These are phyloP conservation scores for Taxillus chinensis DNA, from an alignment of 164 flowering plant species.

Conservation along the genomic window DNA sequence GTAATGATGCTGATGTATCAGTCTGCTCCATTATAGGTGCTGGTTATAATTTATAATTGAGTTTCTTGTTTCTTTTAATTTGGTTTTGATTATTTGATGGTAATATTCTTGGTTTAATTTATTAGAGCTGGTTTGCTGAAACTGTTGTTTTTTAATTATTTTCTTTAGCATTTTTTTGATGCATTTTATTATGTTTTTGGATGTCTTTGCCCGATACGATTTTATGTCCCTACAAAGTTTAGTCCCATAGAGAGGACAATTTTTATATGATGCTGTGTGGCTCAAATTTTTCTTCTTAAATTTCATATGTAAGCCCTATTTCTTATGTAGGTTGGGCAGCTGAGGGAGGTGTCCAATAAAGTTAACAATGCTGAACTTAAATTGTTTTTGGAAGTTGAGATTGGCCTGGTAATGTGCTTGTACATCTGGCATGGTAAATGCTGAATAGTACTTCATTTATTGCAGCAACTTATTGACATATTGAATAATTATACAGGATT, in stretches of 20 bases:
- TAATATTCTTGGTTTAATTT: too few species aligned
- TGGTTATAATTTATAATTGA: too few species aligned
- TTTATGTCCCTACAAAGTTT: too few species aligned
- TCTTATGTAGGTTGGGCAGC: slow-evolving; percentile 54
- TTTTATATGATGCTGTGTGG: too few species aligned
- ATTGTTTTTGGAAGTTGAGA: slow-evolving; percentile 64
- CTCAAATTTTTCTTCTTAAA: too few species aligned
- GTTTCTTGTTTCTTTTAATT: too few species aligned
- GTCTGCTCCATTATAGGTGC: too few species aligned
- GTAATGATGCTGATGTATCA: too few species aligned
- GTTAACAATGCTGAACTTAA: slow-evolving; percentile 56
- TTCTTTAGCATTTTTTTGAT: neutral
- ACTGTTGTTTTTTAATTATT: neutral
- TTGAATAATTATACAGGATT: slow-evolving; percentile 36
- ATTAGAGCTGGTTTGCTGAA: too few species aligned
- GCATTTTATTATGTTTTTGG: neutral
- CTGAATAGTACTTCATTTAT: neutral
- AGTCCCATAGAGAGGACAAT: too few species aligned
- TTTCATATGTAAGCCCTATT: neutral
- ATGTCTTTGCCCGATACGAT: too few species aligned
- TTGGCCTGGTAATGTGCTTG: slow-evolving; percentile 39
- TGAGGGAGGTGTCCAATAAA: slow-evolving; percentile 66
- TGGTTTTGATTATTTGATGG: too few species aligned
- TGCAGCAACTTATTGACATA: neutral
- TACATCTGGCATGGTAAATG: neutral